Conservation (phyloP, 2,329 filamentous ascomycete species). For the Nigrograna mackinnonii region DNA sequence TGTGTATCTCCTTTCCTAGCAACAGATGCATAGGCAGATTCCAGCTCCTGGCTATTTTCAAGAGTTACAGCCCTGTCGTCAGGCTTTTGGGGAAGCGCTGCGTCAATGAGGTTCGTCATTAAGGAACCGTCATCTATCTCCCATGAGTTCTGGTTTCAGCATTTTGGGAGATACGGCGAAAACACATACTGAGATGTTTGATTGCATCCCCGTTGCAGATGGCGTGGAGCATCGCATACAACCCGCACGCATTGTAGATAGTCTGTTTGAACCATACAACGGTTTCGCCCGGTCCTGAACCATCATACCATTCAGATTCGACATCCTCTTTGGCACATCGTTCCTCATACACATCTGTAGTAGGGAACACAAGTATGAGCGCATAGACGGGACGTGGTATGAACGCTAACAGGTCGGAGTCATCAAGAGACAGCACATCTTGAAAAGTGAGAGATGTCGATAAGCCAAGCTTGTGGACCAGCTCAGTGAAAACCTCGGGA, state of each 20-base stretch:
- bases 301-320: slow-evolving; percentile 61
- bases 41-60: slow-evolving; percentile 24
- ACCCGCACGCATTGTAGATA: slow-evolving; percentile 88
- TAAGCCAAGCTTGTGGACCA: slow-evolving; percentile 83
- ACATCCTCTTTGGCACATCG: slow-evolving; percentile 72
- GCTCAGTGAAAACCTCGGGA: slow-evolving; percentile 82
- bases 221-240: slow-evolving; percentile 86
- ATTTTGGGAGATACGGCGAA: neutral
- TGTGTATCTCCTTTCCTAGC: slow-evolving; percentile 28
- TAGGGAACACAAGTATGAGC: slow-evolving; percentile 88
- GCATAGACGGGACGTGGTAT: slow-evolving; percentile 83
- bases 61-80: slow-evolving; percentile 20
- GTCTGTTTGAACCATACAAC: slow-evolving; percentile 94
- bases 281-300: slow-evolving; percentile 66
- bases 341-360: slow-evolving; percentile 74
- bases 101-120: slow-evolving; percentile 14
- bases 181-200: slow-evolving; percentile 58
- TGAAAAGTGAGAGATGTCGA: slow-evolving; percentile 71
- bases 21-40: slow-evolving; percentile 25
- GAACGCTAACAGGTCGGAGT: slow-evolving; percentile 78
- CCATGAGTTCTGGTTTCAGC: neutral
- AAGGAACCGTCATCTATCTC: slow-evolving; percentile 14
- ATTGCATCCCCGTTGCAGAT: slow-evolving; percentile 75
- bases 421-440: slow-evolving; percentile 86
- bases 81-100: slow-evolving; percentile 8